Conservation (phyloP, 1,284 basidiomycete species). For the Melampsora larici-populina region DNA sequence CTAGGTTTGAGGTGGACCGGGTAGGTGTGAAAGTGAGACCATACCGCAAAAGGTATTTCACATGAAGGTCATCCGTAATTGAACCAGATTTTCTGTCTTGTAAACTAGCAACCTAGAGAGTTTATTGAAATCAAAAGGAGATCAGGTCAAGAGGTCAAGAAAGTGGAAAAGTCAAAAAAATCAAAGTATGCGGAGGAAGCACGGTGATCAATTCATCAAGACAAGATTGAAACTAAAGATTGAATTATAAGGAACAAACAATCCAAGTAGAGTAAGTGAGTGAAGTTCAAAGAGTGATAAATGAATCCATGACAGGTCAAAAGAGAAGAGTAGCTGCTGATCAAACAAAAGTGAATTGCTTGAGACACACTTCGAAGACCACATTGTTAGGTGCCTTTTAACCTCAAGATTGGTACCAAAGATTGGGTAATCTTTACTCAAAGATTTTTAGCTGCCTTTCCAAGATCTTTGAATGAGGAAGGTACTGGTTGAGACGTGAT, state of each 20-base stretch:
- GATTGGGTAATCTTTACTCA: conserved; percentile 87
- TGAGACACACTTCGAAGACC: too few species aligned
- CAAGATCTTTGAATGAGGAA: conserved; percentile 52
- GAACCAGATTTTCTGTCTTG: conserved; percentile 52
- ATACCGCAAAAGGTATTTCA: conserved; percentile 53
- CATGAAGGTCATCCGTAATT: conserved; percentile 54
- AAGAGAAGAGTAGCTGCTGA: conserved; percentile 29
- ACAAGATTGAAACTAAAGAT: neutral
- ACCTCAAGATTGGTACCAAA: conserved; percentile 60
- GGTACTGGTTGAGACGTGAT: conserved; percentile 41
- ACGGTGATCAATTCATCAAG: neutral
- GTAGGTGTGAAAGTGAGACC: conserved; percentile 57
- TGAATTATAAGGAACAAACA: conserved; percentile 25
- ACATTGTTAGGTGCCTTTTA: too few species aligned
- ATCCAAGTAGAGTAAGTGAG: conserved; percentile 29
- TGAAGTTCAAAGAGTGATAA: conserved; percentile 59
- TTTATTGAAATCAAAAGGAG: neutral
- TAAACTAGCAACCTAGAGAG: conserved; percentile 46
- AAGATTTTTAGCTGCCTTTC: conserved; percentile 94
- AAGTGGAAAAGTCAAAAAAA: conserved; percentile 14
- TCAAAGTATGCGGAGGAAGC: neutral
- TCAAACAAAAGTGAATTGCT: conserved; percentile 6
- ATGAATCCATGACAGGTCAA: conserved; percentile 64
- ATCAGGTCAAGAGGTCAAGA: conserved; percentile 13
- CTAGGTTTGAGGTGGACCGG: conserved; percentile 89